A percentile compares a stretch with the other conserved stretches of the same genome.
phyloP scores from a whole-genome alignment of 352 stramenopile species.

The Phytopythium sindhum region DNA sequence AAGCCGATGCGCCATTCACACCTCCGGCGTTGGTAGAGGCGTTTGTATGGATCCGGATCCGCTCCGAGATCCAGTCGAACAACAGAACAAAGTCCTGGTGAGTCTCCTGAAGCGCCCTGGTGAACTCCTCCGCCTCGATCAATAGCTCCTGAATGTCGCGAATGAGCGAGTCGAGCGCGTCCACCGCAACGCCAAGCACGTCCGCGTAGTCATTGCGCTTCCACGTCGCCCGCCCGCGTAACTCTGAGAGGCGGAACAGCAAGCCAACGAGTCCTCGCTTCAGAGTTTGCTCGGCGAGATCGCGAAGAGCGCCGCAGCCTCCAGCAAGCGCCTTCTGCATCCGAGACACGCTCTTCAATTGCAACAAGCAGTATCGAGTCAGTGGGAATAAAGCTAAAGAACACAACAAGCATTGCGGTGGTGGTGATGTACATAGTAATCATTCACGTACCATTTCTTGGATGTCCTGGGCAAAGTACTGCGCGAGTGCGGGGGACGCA shows the following conservation, averaged over 20 bases:
- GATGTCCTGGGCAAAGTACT: slow-evolving; percentile 83
- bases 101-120: slow-evolving; percentile 45
- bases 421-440: background rate
- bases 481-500: slow-evolving; percentile 52
- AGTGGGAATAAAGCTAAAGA: background rate
- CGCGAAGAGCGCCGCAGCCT: slow-evolving; percentile 35
- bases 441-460: slow-evolving; percentile 60
- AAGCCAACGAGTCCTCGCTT: slow-evolving; percentile 35
- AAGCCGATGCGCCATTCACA: background rate
- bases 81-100: slow-evolving; percentile 57
- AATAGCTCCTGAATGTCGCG: slow-evolving; percentile 29
- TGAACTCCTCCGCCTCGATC: slow-evolving; percentile 40
- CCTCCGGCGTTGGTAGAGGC: slow-evolving; percentile 11
- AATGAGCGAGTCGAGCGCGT: slow-evolving; percentile 35
- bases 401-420: background rate
- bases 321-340: slow-evolving; percentile 52
- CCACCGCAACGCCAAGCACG: slow-evolving; percentile 34
- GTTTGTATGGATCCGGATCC: slow-evolving; percentile 62
- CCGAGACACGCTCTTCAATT: slow-evolving; percentile 44
- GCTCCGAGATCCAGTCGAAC: slow-evolving; percentile 60
- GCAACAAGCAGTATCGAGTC: background rate
- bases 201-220: slow-evolving; percentile 21
- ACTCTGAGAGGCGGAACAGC: slow-evolving; percentile 46
- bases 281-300: slow-evolving; percentile 29
- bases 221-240: slow-evolving; percentile 56